These are phyloP conservation scores for Basidiobolus meristosporus DNA, from an alignment of 371 early-diverging fungal species.

Conservation along the genomic window DNA sequence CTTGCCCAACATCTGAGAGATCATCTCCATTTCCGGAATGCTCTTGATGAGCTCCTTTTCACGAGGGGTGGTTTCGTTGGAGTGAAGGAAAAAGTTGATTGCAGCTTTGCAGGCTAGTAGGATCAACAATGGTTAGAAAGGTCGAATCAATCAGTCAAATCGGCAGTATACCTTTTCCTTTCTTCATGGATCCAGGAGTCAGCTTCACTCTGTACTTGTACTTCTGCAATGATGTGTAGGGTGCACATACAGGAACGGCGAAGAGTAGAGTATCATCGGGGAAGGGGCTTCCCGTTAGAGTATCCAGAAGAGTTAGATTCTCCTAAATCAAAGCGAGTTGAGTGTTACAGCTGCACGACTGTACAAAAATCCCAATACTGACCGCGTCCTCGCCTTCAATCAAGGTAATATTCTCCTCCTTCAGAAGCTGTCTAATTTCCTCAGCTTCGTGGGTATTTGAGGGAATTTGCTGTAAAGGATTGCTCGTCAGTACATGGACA, in stretches of 20 bases:
- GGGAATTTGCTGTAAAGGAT: no score
- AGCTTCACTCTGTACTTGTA: constrained; percentile 95
- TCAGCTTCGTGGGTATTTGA: constrained; percentile 6
- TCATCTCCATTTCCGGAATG: constrained; percentile 70
- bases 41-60: constrained; percentile 65
- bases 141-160: constrained; percentile 3
- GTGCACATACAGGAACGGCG: constrained; percentile 94
- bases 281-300: constrained; percentile 54
- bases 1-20: constrained; percentile 70
- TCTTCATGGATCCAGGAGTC: constrained; percentile 87
- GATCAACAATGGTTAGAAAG: background rate
- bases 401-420: constrained; percentile 51
- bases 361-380: constrained; percentile 1
- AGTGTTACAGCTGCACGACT: background rate
- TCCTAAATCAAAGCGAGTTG: constrained; percentile 8
- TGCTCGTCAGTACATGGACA: no score
- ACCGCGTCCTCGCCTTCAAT: constrained; percentile 39
- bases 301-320: constrained; percentile 48
- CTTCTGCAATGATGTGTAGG: constrained; percentile 68
- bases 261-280: constrained; percentile 65
- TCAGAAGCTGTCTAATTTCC: constrained; percentile 39
- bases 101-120: constrained; percentile 6
- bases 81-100: constrained; percentile 23
- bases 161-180: constrained; percentile 60
- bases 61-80: constrained; percentile 23